Percentiles rank a stretch among this genome's conserved stretches.
Conservation (phyloP, 306 rosid species). For the Begonia fuchsioides region DNA sequence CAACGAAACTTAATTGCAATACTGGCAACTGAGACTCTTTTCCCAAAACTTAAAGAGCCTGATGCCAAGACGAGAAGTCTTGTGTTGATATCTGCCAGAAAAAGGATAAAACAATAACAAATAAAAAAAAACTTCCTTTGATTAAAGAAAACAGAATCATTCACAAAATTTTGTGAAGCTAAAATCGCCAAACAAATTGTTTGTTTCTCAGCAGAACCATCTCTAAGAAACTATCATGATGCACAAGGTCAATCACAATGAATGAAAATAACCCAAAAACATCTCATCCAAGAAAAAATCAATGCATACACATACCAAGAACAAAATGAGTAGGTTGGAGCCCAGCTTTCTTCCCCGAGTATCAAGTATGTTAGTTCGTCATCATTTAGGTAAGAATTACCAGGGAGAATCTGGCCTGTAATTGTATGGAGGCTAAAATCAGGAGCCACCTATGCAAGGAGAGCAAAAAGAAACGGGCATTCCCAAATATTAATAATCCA, state of each 20-base stretch:
- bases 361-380: slow-evolving; percentile 46
- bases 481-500: slow-evolving; percentile 15
- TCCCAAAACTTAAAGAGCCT: slow-evolving; percentile 43
- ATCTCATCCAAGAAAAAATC: background rate
- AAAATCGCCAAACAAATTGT: background rate
- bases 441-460: too few relatives aligned
- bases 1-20: slow-evolving; percentile 39
- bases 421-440: slow-evolving; percentile 51
- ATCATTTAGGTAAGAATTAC: slow-evolving; percentile 36
- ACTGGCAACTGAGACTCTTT: slow-evolving; percentile 35
- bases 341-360: too few relatives aligned
- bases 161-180: too few relatives aligned
- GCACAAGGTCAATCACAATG: too few relatives aligned
- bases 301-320: slow-evolving; percentile 40
- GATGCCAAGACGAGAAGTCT: slow-evolving; percentile 46
- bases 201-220: background rate
- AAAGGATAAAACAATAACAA: too few relatives aligned
- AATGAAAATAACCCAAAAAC: too few relatives aligned
- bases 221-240: background rate
- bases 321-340: slow-evolving; percentile 77
- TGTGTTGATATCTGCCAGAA: too few relatives aligned
- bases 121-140: background rate
- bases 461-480: too few relatives aligned
- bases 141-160: background rate
- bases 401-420: slow-evolving; percentile 53